Evolutionary conservation across 495 filamentous ascomycete genomes (phyloP).

Genomic region (Neurospora tetrasperma): DNA sequence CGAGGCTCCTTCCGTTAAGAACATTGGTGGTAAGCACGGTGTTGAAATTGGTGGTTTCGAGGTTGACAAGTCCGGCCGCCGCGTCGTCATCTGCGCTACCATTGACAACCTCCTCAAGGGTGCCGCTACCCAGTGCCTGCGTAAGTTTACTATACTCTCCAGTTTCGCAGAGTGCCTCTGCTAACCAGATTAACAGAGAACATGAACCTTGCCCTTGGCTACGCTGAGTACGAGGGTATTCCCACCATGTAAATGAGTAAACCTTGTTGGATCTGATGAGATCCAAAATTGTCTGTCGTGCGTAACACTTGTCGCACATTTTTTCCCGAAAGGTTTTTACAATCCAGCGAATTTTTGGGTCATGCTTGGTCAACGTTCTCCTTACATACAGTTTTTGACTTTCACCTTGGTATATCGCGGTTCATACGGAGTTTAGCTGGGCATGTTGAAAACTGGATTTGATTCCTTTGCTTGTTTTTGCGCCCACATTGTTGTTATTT

Average conservation of each 20-base stretch:
- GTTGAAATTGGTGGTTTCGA: conserved; percentile 93
- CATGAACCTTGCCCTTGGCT: conserved; percentile 93
- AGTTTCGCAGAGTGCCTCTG: background rate
- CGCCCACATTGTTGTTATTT: background rate
- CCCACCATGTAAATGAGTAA: conserved; percentile 36
- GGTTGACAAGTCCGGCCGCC: conserved; percentile 76
- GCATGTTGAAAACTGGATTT: background rate
- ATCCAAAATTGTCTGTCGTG: background rate
- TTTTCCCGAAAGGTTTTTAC: background rate
- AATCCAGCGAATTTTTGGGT: background rate
- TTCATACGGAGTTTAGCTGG: background rate
- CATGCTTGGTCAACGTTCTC: background rate
- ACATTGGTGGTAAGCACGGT: conserved; percentile 82
- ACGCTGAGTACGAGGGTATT: conserved; percentile 87
- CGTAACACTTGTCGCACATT: background rate
- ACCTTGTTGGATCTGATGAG: background rate
- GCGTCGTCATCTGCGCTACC: conserved; percentile 91
- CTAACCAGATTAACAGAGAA: conserved; percentile 54
- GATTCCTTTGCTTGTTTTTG: conserved; percentile 1
- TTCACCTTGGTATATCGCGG: background rate
- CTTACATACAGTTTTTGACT: background rate
- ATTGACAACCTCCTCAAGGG: conserved; percentile 98
- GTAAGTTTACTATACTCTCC: conserved; percentile 42
- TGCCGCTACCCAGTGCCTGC: conserved; percentile 89
- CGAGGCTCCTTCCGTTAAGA: conserved; percentile 78